Base-by-base conservation (phyloP, 2,329 filamentous ascomycete species). In the Penicillium sp. region DNA sequence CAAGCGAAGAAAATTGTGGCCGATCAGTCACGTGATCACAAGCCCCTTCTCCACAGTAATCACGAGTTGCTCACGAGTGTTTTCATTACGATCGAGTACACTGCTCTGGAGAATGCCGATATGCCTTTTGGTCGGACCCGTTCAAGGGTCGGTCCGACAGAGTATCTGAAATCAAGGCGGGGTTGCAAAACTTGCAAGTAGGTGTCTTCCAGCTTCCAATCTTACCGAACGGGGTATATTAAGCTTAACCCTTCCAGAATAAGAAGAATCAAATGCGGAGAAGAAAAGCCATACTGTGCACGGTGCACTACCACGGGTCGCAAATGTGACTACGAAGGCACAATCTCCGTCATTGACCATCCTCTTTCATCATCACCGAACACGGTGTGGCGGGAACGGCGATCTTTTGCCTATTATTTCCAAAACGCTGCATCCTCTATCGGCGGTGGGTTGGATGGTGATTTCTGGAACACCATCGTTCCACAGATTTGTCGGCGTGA, bases 401-500 rank as follows among this genome's bases (percentile, higher is more conserved):
- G 70, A 18, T 69, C 70, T 7, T 74, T 74, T 57, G 65, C 68
- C 1, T 71, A 66, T 31, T 74, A 73, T 53, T 69, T 70, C 22
- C 57, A 73, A 36, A 54, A 63, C 18, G 64, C 63, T 1, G 69
- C 67, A 11, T 54, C 60, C 0, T 62, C 58, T 9, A 54, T 73
- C 18, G 66, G 67, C 2, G 71, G 71, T 16, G 61, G 54, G 4
- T 46, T 73, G 9, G 71, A 73, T 55, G 44, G 60, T 24, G 62
- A 64, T 27, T 72, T 74, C 46, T 73, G 71, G 71, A 55, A 59
- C n/a, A 66, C 56, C 1, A 50, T 68, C 27, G 61, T 74, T 4
- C 70, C 70, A 3, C 67, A 67, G 38, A 57, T 73, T 13, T 71
- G 69, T 40, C 67, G 64, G 11, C 62, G 48, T 27, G 68, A 72